Evolutionary conservation across 2,329 filamentous ascomycete genomes (phyloP).

Genomic region (Stachybotrys chartarum): DNA sequence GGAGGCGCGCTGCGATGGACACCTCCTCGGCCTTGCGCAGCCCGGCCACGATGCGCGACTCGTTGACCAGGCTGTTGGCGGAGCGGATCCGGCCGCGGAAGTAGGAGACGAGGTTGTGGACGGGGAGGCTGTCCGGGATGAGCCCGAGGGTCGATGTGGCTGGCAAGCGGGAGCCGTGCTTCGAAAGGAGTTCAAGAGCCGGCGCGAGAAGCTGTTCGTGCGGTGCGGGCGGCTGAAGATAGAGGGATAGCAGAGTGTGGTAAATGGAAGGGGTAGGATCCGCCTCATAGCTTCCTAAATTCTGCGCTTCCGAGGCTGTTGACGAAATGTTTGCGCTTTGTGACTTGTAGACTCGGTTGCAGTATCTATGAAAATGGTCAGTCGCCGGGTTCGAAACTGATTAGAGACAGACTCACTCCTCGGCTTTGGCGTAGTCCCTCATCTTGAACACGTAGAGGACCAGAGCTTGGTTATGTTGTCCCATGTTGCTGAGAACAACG

Average conservation of each 20-base stretch:
- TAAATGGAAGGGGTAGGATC: slow-evolving; percentile 73
- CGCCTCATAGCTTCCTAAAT: neutral
- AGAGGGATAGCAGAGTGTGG: slow-evolving; percentile 81
- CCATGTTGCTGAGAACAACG: slow-evolving; percentile 89
- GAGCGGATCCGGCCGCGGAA: slow-evolving; percentile 85
- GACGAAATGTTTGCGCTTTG: slow-evolving; percentile 36
- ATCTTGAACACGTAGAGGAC: slow-evolving; percentile 97
- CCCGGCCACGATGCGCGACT: slow-evolving; percentile 69
- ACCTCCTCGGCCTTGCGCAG: slow-evolving; percentile 74
- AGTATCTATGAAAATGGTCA: slow-evolving; percentile 52
- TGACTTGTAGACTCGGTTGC: slow-evolving; percentile 72
- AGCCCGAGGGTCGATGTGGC: slow-evolving; percentile 79
- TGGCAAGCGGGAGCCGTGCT: slow-evolving; percentile 85
- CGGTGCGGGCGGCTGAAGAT: slow-evolving; percentile 71
- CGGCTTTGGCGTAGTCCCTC: slow-evolving; percentile 78
- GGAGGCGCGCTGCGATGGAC: slow-evolving; percentile 64
- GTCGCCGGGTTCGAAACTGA: too few relatives aligned
- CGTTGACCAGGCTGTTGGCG: slow-evolving; percentile 74
- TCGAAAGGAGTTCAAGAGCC: slow-evolving; percentile 80
- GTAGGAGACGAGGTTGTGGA: slow-evolving; percentile 78
- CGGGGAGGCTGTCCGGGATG: slow-evolving; percentile 73
- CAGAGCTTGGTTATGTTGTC: slow-evolving; percentile 89
- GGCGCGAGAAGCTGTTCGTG: slow-evolving; percentile 68
- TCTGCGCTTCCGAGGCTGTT: slow-evolving; percentile 22
- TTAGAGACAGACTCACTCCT: slow-evolving; percentile 60